Percentiles rank a stretch among this genome's conserved stretches.
Conservation (phyloP, 768 basidiomycete species). For the Boletus tylopilopsis region DNA sequence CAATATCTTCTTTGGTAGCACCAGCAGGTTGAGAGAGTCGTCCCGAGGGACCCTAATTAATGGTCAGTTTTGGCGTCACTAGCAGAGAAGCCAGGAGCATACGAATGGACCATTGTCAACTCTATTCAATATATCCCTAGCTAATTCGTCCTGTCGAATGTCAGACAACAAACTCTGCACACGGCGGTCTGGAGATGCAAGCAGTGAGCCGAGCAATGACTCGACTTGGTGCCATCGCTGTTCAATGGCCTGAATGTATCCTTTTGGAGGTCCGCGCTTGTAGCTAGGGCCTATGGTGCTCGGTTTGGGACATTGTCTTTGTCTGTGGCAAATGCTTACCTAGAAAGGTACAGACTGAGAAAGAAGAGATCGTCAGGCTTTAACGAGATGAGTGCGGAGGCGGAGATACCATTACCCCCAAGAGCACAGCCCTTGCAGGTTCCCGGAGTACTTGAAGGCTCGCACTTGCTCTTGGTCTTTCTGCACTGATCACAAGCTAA, state of each 20-base stretch:
- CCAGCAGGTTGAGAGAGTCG: slow-evolving; percentile 55
- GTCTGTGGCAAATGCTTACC: slow-evolving; percentile 33
- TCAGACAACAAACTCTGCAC: slow-evolving; percentile 61
- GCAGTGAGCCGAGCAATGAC: slow-evolving; percentile 77
- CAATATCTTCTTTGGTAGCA: slow-evolving; percentile 74
- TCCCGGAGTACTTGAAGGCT: slow-evolving; percentile 46
- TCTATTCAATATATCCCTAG: slow-evolving; percentile 69
- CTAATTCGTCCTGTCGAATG: slow-evolving; percentile 67
- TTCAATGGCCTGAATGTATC: slow-evolving; percentile 92
- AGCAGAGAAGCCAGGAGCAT: slow-evolving; percentile 19
- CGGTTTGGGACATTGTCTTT: not conserved
- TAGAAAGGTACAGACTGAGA: slow-evolving; percentile 61
- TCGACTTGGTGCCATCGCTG: slow-evolving; percentile 91
- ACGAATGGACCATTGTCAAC: slow-evolving; percentile 83
- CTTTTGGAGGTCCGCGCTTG: slow-evolving; percentile 83
- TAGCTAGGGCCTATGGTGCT: slow-evolving; percentile 60
- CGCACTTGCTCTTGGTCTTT: slow-evolving; percentile 87
- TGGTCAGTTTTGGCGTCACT: slow-evolving; percentile 4
- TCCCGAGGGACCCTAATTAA: slow-evolving; percentile 64
- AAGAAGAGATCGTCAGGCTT: slow-evolving; percentile 17
- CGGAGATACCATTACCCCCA: slow-evolving; percentile 47
- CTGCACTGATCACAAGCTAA: slow-evolving; percentile 85
- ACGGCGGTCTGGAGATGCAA: slow-evolving; percentile 65
- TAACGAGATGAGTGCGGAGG: not conserved
- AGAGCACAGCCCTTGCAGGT: slow-evolving; percentile 63